phyloP scores from a whole-genome alignment of 2,329 filamentous ascomycete species.

The Penicillium sp. region DNA sequence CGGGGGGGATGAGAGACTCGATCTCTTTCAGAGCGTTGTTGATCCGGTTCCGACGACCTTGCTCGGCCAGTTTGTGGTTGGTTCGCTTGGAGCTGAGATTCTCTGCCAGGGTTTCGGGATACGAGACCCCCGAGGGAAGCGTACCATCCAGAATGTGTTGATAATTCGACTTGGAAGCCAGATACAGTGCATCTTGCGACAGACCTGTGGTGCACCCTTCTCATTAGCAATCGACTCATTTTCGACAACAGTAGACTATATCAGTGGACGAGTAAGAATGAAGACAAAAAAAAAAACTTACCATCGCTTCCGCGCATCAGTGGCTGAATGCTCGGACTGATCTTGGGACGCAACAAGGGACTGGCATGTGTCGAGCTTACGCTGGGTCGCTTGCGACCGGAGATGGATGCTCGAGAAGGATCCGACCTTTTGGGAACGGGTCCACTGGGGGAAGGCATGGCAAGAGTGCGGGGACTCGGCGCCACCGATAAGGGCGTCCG shows the following conservation, averaged over 20 bases:
- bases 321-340: slow-evolving; percentile 92
- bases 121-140: slow-evolving; percentile 79
- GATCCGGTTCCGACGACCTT: slow-evolving; percentile 89
- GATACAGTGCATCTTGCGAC: slow-evolving; percentile 61
- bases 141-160: slow-evolving; percentile 95
- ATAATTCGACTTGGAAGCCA: slow-evolving; percentile 95
- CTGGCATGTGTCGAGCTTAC: slow-evolving; percentile 70
- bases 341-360: slow-evolving; percentile 78
- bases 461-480: slow-evolving; percentile 50
- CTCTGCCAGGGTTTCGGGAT: slow-evolving; percentile 83
- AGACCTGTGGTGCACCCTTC: slow-evolving; percentile 30
- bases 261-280: too few species aligned
- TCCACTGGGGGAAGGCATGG: slow-evolving; percentile 48
- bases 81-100: slow-evolving; percentile 95
- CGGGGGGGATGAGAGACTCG: slow-evolving; percentile 69
- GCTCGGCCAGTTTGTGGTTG: slow-evolving; percentile 95
- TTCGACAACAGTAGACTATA: too few species aligned
- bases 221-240: slow-evolving; percentile 13
- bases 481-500: slow-evolving; percentile 34
- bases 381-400: slow-evolving; percentile 60
- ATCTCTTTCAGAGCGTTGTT: slow-evolving; percentile 91
- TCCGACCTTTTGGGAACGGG: slow-evolving; percentile 37
- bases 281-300: slow-evolving; percentile 34
- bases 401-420: slow-evolving; percentile 43
- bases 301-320: slow-evolving; percentile 65